Evolutionary conservation across 371 early-diverging fungal genomes (phyloP).

Genomic region (Entomophthora muscae): DNA sequence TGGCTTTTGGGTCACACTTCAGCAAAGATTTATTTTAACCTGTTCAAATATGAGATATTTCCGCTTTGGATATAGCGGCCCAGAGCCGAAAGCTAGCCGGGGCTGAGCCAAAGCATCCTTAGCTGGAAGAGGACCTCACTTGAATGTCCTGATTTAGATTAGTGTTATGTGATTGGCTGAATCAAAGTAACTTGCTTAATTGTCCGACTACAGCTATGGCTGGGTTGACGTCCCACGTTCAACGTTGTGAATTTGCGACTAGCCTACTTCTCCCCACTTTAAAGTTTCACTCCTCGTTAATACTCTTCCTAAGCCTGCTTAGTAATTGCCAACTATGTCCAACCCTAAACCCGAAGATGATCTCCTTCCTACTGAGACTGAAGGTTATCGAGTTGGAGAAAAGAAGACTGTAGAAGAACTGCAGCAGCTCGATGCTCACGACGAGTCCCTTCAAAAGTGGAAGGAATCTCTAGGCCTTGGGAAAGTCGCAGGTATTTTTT

Average conservation of each 20-base stretch:
- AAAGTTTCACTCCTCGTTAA: neutral
- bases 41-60: no score
- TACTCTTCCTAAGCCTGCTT: neutral
- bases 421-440: conserved; percentile 67
- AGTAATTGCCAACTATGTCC: neutral
- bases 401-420: conserved; percentile 84
- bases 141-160: no score
- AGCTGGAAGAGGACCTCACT: no score
- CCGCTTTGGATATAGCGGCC: no score
- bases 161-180: no score
- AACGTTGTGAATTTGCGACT: neutral
- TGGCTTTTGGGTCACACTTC: no score
- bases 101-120: no score
- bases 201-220: no score
- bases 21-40: no score
- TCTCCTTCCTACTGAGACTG: conserved; percentile 53
- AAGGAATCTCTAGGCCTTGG: conserved; percentile 81
- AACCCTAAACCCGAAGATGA: conserved; percentile 31
- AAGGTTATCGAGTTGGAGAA: conserved; percentile 61
- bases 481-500: conserved; percentile 19
- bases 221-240: neutral
- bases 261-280: neutral
- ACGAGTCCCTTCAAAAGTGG: conserved; percentile 91
- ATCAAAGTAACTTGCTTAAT: no score
- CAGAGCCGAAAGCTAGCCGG: no score